phyloP scores from a whole-genome alignment of 176 grass and related monocot genomes.

The Aegilops sharonensis region DNA sequence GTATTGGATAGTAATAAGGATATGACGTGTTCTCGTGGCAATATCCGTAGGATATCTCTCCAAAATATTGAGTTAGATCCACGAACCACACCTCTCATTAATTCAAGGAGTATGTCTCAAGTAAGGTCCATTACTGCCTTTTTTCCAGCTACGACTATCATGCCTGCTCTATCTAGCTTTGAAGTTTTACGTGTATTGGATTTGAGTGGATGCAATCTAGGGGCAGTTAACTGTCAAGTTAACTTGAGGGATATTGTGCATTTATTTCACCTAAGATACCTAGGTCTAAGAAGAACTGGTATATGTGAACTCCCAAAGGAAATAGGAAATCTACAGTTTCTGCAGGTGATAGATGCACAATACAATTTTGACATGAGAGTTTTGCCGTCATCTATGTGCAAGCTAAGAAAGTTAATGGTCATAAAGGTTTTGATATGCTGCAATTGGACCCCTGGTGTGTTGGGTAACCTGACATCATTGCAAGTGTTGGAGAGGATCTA shows the following conservation, averaged over 20 bases:
- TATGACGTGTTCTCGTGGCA: background rate
- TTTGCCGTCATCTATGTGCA: background rate
- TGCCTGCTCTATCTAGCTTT: background rate
- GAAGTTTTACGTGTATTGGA: background rate
- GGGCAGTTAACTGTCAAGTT: background rate
- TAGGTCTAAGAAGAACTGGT: background rate
- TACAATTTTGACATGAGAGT: background rate
- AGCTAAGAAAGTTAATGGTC: background rate
- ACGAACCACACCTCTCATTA: background rate
- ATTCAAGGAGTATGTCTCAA: too few relatives aligned
- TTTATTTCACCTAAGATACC: background rate
- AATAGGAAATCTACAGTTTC: background rate
- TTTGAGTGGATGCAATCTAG: background rate
- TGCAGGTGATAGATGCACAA: background rate
- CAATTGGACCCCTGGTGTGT: too few relatives aligned
- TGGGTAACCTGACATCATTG: background rate
- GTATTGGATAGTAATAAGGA: background rate
- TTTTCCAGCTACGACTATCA: background rate
- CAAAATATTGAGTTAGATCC: background rate
- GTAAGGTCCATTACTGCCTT: background rate
- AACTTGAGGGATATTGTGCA: background rate
- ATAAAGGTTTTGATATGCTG: too few relatives aligned
- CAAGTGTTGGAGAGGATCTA: background rate
- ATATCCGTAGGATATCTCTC: background rate
- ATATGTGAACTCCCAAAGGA: background rate